Percentiles rank a stretch among this genome's conserved stretches.
Conservation (phyloP, 768 basidiomycete species). For the Psilocybe azurescens region DNA sequence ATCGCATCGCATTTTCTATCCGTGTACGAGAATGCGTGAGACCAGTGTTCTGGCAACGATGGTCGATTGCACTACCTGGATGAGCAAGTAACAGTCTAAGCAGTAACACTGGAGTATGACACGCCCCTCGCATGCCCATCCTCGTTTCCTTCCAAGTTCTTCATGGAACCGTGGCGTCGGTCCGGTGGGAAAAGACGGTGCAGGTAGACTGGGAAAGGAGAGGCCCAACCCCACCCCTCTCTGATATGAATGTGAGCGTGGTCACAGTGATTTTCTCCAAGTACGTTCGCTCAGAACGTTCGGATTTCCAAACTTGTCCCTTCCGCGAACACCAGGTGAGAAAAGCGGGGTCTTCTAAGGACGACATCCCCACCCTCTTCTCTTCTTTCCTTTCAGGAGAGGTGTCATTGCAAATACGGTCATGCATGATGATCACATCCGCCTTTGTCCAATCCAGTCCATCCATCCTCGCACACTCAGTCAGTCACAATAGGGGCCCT, state of each 20-base stretch:
- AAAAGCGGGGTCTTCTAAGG: too few species aligned
- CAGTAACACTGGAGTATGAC: not conserved
- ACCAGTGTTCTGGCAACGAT: not conserved
- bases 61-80: not conserved
- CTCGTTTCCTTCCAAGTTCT: not conserved
- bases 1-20: not conserved
- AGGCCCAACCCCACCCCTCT: too few species aligned
- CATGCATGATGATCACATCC: too few species aligned
- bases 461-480: too few species aligned
- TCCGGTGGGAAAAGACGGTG: not conserved
- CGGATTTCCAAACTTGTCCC: not conserved
- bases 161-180: slow-evolving; percentile 3
- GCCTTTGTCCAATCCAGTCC: too few species aligned
- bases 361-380: too few species aligned
- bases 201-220: too few species aligned
- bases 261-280: not conserved
- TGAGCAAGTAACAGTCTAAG: not conserved
- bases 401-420: too few species aligned
- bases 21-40: not conserved
- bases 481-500: too few species aligned
- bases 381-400: too few species aligned
- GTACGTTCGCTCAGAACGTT: not conserved
- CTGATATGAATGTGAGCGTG: not conserved
- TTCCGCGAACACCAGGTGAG: too few species aligned
- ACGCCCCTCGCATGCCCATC: not conserved